These are phyloP conservation scores for Candida neerlandica DNA, from an alignment of 1,139 yeast genomes.

Conservation along the genomic window DNA sequence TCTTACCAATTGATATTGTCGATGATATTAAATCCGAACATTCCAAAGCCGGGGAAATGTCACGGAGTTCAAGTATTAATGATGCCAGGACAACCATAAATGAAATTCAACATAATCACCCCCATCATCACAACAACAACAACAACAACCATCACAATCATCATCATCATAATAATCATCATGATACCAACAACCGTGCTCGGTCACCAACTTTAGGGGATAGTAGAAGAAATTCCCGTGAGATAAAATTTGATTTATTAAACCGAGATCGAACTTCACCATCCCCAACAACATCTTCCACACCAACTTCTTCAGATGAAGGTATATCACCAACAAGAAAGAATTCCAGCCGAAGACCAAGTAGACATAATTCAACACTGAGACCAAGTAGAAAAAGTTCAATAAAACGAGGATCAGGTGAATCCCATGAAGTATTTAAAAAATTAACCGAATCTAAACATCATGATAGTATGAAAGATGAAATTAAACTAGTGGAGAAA, in stretches of 20 bases:
- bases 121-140: background rate
- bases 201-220: background rate
- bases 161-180: background rate
- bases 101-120: background rate
- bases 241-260: background rate
- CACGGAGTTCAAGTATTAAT: background rate
- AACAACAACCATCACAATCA: background rate
- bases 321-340: constrained; percentile 1
- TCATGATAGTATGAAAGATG: background rate
- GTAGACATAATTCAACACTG: background rate
- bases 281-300: background rate
- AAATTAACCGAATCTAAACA: background rate
- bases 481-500: background rate
- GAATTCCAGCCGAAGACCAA: constrained; percentile 1
- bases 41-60: background rate
- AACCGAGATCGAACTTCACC: background rate
- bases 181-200: background rate
- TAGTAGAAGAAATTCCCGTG: background rate
- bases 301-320: background rate
- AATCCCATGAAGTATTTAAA: background rate
- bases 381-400: constrained; percentile 1
- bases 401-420: background rate
- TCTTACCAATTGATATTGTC: constrained; percentile 10
- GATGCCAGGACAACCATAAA: constrained; percentile 1
- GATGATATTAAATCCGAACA: background rate